Conservation (phyloP, 805 yeast genomes). For the Zygosaccharomyces bisporus region DNA sequence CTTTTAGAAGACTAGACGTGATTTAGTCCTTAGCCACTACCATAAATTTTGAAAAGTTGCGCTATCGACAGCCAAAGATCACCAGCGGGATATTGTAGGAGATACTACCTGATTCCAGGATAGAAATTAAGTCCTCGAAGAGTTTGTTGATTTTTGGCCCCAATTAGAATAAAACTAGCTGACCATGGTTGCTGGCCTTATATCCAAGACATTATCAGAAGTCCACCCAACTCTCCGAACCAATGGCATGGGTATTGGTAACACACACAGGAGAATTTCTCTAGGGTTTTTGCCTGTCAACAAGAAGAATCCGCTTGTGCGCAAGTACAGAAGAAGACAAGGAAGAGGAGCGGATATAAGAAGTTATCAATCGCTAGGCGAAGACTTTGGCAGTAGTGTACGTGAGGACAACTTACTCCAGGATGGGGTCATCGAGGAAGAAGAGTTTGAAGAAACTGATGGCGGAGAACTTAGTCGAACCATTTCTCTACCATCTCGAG, state of each 20-base stretch:
- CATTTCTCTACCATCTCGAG: slow-evolving; percentile 41
- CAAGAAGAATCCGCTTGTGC: slow-evolving; percentile 41
- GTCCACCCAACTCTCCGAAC: slow-evolving; percentile 40
- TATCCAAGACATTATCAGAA: slow-evolving; percentile 34
- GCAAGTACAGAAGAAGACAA: slow-evolving; percentile 29
- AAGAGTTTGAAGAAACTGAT: slow-evolving; percentile 23
- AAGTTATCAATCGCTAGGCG: slow-evolving; percentile 40
- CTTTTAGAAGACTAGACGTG: not conserved
- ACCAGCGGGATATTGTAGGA: too few relatives aligned
- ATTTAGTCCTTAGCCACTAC: too few relatives aligned
- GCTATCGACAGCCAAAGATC: too few relatives aligned
- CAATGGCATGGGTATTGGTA: slow-evolving; percentile 42
- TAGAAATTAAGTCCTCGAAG: not conserved
- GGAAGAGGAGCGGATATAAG: slow-evolving; percentile 37
- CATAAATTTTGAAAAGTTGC: not conserved
- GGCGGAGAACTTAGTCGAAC: slow-evolving; percentile 41
- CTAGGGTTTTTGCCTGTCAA: slow-evolving; percentile 41
- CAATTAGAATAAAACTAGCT: not conserved
- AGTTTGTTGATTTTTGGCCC: not conserved
- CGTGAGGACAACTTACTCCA: slow-evolving; percentile 23
- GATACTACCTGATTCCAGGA: not conserved
- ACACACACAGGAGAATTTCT: slow-evolving; percentile 39
- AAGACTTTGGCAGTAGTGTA: slow-evolving; percentile 35
- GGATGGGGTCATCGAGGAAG: slow-evolving; percentile 26
- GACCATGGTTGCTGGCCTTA: slow-evolving; percentile 25